phyloP scores from a whole-genome alignment of 345 rosid species.

The Noccaea caerulescens region DNA sequence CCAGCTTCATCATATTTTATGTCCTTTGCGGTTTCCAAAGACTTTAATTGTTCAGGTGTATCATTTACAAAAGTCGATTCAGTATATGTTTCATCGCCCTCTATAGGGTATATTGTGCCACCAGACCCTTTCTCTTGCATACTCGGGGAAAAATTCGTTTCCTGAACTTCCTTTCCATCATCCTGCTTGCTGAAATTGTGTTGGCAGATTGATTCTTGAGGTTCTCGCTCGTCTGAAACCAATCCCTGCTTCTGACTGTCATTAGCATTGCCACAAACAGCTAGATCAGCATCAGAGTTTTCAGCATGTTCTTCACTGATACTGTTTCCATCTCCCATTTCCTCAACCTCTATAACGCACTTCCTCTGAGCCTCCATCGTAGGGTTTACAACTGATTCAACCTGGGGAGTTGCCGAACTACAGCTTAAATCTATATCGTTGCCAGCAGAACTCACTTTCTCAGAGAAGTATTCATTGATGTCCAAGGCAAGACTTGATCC shows the following conservation, averaged over 20 bases:
- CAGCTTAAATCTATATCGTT: slow-evolving; percentile 2
- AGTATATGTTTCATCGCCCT: slow-evolving; percentile 16
- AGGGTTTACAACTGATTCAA: slow-evolving; percentile 26
- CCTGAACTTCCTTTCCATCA: slow-evolving; percentile 31
- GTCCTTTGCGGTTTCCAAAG: slow-evolving; percentile 13
- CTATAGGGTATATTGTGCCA: slow-evolving; percentile 12
- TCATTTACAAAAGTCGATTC: slow-evolving; percentile 20
- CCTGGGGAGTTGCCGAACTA: slow-evolving; percentile 32
- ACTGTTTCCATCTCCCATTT: slow-evolving; percentile 32
- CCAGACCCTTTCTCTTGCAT: slow-evolving; percentile 31
- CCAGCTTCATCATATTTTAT: slow-evolving; percentile 16
- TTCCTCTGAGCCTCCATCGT: background rate
- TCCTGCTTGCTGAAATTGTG: slow-evolving; percentile 24
- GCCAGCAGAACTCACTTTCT: slow-evolving; percentile 30
- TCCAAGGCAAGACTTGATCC: slow-evolving; percentile 26
- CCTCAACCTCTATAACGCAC: slow-evolving; percentile 31
- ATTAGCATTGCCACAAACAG: slow-evolving; percentile 21
- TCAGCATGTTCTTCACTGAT: slow-evolving; percentile 16
- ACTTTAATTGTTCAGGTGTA: slow-evolving; percentile 23
- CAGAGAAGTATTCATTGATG: slow-evolving; percentile 22
- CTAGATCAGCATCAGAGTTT: slow-evolving; percentile 10
- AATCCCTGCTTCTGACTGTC: slow-evolving; percentile 28
- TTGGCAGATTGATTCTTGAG: slow-evolving; percentile 1
- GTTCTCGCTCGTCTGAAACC: slow-evolving; percentile 13
- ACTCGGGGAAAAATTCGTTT: background rate